Conservation (phyloP, 129 eudicot species). For the Centella asiatica region DNA sequence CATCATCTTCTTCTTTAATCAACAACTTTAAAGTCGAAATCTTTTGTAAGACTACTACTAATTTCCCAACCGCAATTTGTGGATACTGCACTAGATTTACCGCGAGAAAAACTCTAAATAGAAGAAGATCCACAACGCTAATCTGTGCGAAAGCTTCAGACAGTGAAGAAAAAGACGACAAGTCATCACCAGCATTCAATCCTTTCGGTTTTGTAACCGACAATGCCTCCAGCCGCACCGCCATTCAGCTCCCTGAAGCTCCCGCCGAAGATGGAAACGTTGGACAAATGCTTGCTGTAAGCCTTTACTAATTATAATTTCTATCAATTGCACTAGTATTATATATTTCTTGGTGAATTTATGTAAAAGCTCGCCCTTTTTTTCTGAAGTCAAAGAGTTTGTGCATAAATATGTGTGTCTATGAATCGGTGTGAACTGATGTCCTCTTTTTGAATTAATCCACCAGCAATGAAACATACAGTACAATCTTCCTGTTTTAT, state of each 20-base stretch:
- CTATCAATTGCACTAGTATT: neutral
- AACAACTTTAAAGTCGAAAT: neutral
- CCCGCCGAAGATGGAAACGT: conserved; percentile 98
- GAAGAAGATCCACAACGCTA: conserved; percentile 14
- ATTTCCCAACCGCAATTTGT: neutral
- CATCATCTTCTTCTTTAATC: conserved; percentile 18
- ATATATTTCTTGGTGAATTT: neutral
- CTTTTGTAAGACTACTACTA: neutral
- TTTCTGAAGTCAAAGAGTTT: too few species aligned
- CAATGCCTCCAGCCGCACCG: conserved; percentile 84
- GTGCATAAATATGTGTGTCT: too few species aligned
- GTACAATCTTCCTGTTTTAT: too few species aligned
- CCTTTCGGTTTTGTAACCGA: conserved; percentile 97
- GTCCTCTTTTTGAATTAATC: too few species aligned
- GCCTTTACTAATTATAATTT: neutral
- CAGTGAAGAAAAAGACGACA: conserved; percentile 29
- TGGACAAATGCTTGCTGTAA: conserved; percentile 90
- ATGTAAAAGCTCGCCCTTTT: too few species aligned
- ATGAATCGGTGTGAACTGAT: too few species aligned
- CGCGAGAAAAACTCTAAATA: neutral
- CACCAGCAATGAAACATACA: too few species aligned
- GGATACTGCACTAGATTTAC: too few species aligned
- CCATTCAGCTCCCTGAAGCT: conserved; percentile 83
- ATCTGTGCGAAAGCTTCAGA: conserved; percentile 40
- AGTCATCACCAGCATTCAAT: conserved; percentile 52